These are phyloP conservation scores for Verticillium nonalfalfae DNA, from an alignment of 2,329 filamentous ascomycete species.

Conservation along the genomic window DNA sequence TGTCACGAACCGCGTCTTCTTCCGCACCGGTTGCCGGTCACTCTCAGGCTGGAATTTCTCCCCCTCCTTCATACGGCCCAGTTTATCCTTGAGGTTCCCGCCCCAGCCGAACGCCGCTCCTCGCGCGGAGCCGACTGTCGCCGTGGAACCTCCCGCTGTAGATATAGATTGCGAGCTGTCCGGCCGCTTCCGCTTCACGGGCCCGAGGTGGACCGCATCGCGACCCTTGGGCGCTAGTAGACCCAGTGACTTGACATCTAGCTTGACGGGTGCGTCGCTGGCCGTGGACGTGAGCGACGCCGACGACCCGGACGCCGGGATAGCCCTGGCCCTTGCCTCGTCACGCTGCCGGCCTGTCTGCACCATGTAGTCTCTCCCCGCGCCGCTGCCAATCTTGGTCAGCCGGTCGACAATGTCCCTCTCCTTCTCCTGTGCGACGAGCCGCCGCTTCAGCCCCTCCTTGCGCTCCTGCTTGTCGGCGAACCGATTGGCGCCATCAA, in stretches of 20 bases:
- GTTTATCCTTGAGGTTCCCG: slow-evolving; percentile 44
- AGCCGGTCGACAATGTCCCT: slow-evolving; percentile 65
- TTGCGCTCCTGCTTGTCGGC: slow-evolving; percentile 55
- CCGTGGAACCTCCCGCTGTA: slow-evolving; percentile 8
- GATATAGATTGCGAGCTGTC: slow-evolving; percentile 36
- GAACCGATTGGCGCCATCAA: slow-evolving; percentile 59
- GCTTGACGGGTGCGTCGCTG: slow-evolving; percentile 19
- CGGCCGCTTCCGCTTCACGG: slow-evolving; percentile 55
- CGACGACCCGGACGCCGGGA: slow-evolving; percentile 3
- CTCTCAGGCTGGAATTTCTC: slow-evolving; percentile 33
- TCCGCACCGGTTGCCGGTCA: slow-evolving; percentile 44
- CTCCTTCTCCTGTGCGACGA: slow-evolving; percentile 66
- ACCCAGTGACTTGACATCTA: slow-evolving; percentile 38
- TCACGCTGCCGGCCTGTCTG: slow-evolving; percentile 14
- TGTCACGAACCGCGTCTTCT: slow-evolving; percentile 77
- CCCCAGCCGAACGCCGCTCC: slow-evolving; percentile 48
- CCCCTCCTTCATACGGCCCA: slow-evolving; percentile 56
- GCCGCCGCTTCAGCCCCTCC: slow-evolving; percentile 58
- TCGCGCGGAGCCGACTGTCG: background rate
- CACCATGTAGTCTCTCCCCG: slow-evolving; percentile 67
- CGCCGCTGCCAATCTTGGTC: slow-evolving; percentile 55
- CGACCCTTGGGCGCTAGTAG: slow-evolving; percentile 30
- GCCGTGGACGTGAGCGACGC: slow-evolving; percentile 6
- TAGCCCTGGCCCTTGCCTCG: slow-evolving; percentile 6
- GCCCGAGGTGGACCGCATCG: slow-evolving; percentile 47